Evolutionary conservation across 345 rosid species (phyloP).

Genomic region (Salix caprea): DNA sequence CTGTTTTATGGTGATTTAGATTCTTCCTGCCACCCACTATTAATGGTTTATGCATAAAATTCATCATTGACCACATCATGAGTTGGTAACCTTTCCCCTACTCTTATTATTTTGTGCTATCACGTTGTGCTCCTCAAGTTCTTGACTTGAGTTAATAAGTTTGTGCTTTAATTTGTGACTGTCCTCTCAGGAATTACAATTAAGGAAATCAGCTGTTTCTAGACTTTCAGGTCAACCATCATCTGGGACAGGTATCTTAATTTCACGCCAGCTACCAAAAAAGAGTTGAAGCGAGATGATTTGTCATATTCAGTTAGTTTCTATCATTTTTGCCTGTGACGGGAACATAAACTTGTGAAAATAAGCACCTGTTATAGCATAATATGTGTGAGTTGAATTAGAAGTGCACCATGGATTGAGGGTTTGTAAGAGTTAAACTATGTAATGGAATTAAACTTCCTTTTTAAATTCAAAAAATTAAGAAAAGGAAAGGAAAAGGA

Average conservation of each 20-base stretch:
- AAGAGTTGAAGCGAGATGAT: not conserved
- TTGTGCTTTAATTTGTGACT: not conserved
- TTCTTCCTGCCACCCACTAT: too few relatives aligned
- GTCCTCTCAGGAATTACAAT: constrained; percentile 11
- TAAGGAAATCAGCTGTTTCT: constrained; percentile 5
- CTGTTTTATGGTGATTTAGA: too few relatives aligned
- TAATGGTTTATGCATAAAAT: too few relatives aligned
- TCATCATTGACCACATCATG: too few relatives aligned
- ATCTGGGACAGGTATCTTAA: constrained; percentile 5
- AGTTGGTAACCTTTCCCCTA: too few relatives aligned
- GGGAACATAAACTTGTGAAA: not conserved
- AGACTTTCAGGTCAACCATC: not conserved
- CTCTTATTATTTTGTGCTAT: not conserved
- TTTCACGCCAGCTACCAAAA: not conserved
- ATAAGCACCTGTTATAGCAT: not conserved
- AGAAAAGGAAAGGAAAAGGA: not conserved
- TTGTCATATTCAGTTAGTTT: not conserved
- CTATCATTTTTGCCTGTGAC: not conserved
- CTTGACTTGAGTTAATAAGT: too few relatives aligned
- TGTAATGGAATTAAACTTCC: not conserved
- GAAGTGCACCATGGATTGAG: not conserved
- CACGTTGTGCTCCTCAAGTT: not conserved
- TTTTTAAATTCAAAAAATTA: not conserved
- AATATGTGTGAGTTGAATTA: not conserved
- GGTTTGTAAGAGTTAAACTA: not conserved